phyloP scores from a whole-genome alignment of 352 stramenopile genomes.

The Pythium oligandrum region DNA sequence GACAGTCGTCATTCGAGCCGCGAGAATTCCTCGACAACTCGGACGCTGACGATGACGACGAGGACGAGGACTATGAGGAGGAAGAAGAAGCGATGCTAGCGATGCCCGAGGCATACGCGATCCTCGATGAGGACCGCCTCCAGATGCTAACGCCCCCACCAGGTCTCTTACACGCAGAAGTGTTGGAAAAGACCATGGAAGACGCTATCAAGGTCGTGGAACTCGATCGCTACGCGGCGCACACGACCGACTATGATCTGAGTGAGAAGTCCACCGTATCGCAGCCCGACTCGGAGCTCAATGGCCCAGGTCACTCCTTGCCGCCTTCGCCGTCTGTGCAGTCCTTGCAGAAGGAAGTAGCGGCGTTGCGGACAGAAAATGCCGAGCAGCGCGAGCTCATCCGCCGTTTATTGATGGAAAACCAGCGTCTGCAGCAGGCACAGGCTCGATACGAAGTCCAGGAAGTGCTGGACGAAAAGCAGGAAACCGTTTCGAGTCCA shows the following conservation, averaged over 20 bases:
- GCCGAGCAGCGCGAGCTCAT: conserved; percentile 2
- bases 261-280: too few relatives aligned
- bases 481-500: background rate
- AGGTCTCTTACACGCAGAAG: too few relatives aligned
- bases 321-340: background rate
- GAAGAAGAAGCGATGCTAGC: too few relatives aligned
- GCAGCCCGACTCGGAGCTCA: background rate
- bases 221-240: background rate
- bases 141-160: too few relatives aligned
- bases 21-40: too few relatives aligned
- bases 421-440: conserved; percentile 1
- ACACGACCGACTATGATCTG: background rate
- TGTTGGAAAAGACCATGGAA: background rate
- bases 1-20: too few relatives aligned
- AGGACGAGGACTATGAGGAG: too few relatives aligned
- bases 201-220: background rate
- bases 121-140: too few relatives aligned
- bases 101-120: too few relatives aligned
- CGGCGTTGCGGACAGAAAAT: background rate
- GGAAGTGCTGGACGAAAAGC: background rate
- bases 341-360: background rate
- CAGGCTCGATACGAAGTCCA: background rate
- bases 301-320: background rate
- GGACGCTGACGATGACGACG: too few relatives aligned
- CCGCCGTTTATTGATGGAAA: conserved; percentile 1